Percentiles rank a stretch among this genome's conserved stretches.
Evolutionary conservation across 2,329 filamentous ascomycete species (phyloP).

Genomic region (Claviceps sp.): DNA sequence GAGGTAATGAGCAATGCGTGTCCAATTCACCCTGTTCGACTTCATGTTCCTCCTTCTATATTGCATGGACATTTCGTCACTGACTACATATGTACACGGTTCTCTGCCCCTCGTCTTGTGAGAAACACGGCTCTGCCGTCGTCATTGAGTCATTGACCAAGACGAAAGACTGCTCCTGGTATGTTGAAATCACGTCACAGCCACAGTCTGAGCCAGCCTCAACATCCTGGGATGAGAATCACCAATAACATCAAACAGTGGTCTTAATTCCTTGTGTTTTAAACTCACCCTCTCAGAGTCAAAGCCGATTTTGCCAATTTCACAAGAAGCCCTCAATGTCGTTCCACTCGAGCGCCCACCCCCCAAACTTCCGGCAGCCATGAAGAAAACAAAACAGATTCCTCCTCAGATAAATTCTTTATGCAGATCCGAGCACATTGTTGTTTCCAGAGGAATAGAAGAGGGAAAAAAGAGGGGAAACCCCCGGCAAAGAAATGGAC

Average conservation of each 20-base stretch:
- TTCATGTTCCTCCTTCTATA: neutral
- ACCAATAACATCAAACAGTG: no score
- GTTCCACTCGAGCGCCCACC: no score
- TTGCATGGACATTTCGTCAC: no score
- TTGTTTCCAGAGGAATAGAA: slow-evolving; percentile 6
- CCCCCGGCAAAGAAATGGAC: neutral
- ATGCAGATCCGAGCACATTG: slow-evolving; percentile 18
- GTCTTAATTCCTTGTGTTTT: neutral
- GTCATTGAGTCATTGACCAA: no score
- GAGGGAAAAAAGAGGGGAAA: neutral
- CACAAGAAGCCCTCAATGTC: neutral
- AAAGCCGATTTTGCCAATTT: neutral
- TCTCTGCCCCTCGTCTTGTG: no score
- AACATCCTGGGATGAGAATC: no score
- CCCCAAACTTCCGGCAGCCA: neutral
- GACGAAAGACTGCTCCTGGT: no score
- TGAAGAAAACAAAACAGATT: slow-evolving; percentile 8
- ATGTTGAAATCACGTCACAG: no score
- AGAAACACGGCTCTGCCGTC: no score
- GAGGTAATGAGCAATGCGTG: no score
- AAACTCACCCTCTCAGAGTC: neutral
- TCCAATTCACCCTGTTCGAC: neutral
- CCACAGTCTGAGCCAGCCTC: no score
- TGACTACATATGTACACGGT: no score
- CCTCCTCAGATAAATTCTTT: slow-evolving; percentile 9